Evolutionary conservation across 2,329 filamentous ascomycete genomes (phyloP).

Genomic region (Dothidotthia symphoricarpi): DNA sequence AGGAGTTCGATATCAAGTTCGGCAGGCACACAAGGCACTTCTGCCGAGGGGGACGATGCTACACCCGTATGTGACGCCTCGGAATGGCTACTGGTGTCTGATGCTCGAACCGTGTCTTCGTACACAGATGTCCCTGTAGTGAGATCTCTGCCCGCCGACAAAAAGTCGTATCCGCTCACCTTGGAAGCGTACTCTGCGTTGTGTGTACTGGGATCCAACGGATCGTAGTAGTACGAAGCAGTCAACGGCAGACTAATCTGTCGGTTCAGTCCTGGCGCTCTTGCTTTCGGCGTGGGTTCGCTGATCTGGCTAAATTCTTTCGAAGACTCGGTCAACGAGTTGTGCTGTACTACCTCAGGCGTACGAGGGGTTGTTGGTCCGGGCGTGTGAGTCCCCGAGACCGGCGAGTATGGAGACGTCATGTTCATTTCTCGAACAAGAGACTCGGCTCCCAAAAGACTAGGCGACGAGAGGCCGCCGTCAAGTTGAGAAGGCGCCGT

Average conservation of each 20-base stretch:
- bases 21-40: conserved; percentile 21
- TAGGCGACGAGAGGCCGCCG: conserved; percentile 35
- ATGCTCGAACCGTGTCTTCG: conserved; percentile 31
- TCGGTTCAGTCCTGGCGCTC: conserved; percentile 39
- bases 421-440: conserved; percentile 51
- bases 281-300: conserved; percentile 41
- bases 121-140: conserved; percentile 22
- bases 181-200: conserved; percentile 48
- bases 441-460: conserved; percentile 50
- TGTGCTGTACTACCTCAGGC: conserved; percentile 36
- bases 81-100: conserved; percentile 18
- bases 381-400: conserved; percentile 36
- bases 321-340: conserved; percentile 27
- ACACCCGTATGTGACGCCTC: conserved; percentile 14
- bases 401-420: conserved; percentile 45
- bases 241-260: conserved; percentile 47
- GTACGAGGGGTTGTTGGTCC: conserved; percentile 43
- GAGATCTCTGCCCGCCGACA: conserved; percentile 18
- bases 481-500: conserved; percentile 22
- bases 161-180: conserved; percentile 48
- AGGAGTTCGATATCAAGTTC: conserved; percentile 41
- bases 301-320: conserved; percentile 33
- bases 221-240: conserved; percentile 47
- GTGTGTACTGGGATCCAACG: conserved; percentile 46
- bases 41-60: conserved; percentile 17